Evolutionary conservation across 495 filamentous ascomycete genomes (phyloP).

Genomic region (Penicillium egyptiacum): DNA sequence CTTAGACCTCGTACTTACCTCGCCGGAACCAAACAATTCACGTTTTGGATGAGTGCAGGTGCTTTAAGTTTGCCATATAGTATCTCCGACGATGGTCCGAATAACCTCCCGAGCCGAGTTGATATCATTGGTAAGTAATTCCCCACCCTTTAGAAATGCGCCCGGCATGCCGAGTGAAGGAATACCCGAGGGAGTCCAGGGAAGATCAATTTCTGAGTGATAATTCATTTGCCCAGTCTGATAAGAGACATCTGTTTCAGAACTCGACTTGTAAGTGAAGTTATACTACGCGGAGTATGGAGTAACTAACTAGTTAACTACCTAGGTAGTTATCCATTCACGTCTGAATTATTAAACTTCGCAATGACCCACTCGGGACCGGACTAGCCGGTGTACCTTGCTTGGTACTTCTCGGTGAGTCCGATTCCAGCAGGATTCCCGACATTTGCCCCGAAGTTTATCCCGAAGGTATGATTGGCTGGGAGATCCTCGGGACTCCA

Average conservation of each 20-base stretch:
- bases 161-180: constrained; percentile 16
- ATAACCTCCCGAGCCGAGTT: constrained; percentile 16
- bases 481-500: constrained; percentile 1
- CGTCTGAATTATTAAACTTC: not conserved
- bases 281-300: too few species aligned
- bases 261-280: not conserved
- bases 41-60: constrained; percentile 13
- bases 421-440: not conserved
- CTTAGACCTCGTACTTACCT: constrained; percentile 8
- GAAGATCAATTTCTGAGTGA: not conserved
- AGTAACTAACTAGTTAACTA: too few species aligned
- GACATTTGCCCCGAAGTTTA: constrained; percentile 3
- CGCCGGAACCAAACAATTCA: constrained; percentile 1
- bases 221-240: not conserved
- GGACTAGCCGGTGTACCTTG: not conserved
- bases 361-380: not conserved
- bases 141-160: not conserved
- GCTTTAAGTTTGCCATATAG: constrained; percentile 2
- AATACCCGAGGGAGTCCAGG: not conserved
- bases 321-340: too few species aligned
- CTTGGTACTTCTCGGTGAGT: constrained; percentile 5
- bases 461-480: constrained; percentile 2
- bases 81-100: constrained; percentile 25
- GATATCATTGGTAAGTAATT: not conserved
- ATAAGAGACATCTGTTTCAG: too few species aligned